Base-by-base conservation (phyloP, 108 stramenopile genomes). In the Conticribra guillardii region DNA sequence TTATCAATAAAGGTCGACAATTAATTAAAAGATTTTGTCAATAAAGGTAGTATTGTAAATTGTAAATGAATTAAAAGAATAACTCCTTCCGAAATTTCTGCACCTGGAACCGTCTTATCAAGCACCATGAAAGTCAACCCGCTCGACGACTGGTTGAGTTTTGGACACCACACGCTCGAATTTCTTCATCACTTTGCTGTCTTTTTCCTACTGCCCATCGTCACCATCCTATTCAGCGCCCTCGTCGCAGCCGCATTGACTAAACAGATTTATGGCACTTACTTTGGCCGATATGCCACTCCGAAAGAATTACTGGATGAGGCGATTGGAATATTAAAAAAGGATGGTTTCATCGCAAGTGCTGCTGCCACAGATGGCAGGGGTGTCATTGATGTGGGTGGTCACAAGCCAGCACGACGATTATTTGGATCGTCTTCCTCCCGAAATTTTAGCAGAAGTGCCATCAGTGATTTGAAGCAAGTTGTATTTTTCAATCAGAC, bases 221-320 rank as follows among this genome's bases (percentile, higher is more conserved):
- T 56, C 29, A 23, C 33, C 28, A 47, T 64, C 60, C 28, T 73
- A 26, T 27, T 37, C 22, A 22, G 41, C 27, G 64, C 56, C 28
- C 29, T 64, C 30, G 16, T 58, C 17, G 44, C 45, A 4, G 62
- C 62, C 22, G 55, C 45, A 19, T 21, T 58, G 0, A n/a, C 26
- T 44, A 29, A 45, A 14, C 17, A 47, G 46, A 37, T 55, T 23
- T 41, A 51, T 37, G 28, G 31, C 14, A 32, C 54, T 24, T 17
- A 58, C 27, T 58, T 58, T 19, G 63, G 59, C 29, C 54, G 72
- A 21, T 58, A 58, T 33, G 64, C 64, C n/a, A 59, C 72, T 4
- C 63, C 72, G 0, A 55, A 64, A 17, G 72, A 73, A 57, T 33
- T 73, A 19, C 31, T 58, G 19, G 64, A 73, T 18, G 55, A 73